Base-by-base conservation (phyloP, 1,284 basidiomycete species). In the Microbotryomycetes sp. region DNA sequence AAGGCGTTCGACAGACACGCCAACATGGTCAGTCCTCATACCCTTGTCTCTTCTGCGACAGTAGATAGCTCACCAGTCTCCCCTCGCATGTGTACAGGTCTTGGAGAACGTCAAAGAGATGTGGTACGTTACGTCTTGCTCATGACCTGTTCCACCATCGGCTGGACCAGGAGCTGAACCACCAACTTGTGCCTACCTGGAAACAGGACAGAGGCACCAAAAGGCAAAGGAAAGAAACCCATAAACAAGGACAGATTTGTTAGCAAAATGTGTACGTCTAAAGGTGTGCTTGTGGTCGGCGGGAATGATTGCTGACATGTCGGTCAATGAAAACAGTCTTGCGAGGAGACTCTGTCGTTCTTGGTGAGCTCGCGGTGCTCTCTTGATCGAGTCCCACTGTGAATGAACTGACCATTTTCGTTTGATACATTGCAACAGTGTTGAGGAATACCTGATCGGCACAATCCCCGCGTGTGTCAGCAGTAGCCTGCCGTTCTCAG, bases 191-290 rank as follows among this genome's bases (percentile, higher is more conserved):
- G 58, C 16, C 48, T 42, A 23, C 49, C 54, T 56, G 23, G 94
- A 89, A 97, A 97, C 94, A 98, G 96, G 96, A 97, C 93, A 29
- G 96, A 99, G 77, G 79, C 88, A 58, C 96, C 96, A 25, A 98
- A 97, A 78, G 92, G 92, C 55, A 98, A 97, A 80, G 92, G 90
- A 76, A 96, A 96, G 80, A 97, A 97, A 77, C 89, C 96, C 3
- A 86, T 98, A 64, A 97, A 98, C 81, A 97, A 96, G 79, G 92
- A 99, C 79, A 84, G 96, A 49, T 98, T 98, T 80, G 96, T 99
- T 76, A 96, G 92, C 79, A 98, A 94, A 79, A 96, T 97, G 86
- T 92, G 91, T 64, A 50, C 46, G 61, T 22, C 32, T 42, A n/a
- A 23, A 32, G 23, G 15, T 6, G n/a, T 26, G 48, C 36, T 32